Conservation (phyloP, 768 basidiomycete species). For the Fomitopsis serialis region DNA sequence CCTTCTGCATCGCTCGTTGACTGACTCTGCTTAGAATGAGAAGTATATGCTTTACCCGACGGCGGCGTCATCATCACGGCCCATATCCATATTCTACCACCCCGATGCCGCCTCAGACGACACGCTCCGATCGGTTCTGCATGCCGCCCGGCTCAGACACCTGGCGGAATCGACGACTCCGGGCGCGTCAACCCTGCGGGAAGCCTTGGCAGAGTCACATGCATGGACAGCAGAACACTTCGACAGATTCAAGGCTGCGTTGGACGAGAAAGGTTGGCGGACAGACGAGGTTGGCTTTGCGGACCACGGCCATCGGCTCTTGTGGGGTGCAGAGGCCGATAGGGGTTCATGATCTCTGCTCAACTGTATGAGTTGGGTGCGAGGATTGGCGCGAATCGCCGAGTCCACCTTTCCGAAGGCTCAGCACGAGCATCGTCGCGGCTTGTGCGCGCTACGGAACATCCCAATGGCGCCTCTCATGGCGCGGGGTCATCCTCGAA, state of each 20-base stretch:
- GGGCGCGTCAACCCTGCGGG: neutral
- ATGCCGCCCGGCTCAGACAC: constrained; percentile 15
- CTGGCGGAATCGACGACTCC: neutral
- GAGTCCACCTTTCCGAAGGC: no score
- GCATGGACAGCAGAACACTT: constrained; percentile 12
- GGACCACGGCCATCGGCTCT: constrained; percentile 20
- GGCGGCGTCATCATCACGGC: constrained; percentile 1
- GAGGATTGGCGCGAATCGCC: no score
- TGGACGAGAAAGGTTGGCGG: constrained; percentile 18
- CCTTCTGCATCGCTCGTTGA: neutral
- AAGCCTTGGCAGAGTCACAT: constrained; percentile 8
- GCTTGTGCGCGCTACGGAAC: no score
- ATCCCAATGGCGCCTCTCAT: no score
- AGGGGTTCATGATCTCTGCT: neutral
- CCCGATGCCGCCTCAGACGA: constrained; percentile 20
- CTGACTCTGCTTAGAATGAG: constrained; percentile 9
- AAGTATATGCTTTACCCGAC: constrained; percentile 20
- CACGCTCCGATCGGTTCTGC: constrained; percentile 19
- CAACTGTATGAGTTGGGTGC: no score
- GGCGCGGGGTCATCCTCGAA: no score
- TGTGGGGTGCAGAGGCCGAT: constrained; percentile 3
- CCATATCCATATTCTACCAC: constrained; percentile 17
- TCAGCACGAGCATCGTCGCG: no score
- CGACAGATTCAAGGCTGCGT: constrained; percentile 12
- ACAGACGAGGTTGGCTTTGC: constrained; percentile 23